Evolutionary conservation across 352 stramenopile genomes (phyloP).

Genomic region (Albugo candida): DNA sequence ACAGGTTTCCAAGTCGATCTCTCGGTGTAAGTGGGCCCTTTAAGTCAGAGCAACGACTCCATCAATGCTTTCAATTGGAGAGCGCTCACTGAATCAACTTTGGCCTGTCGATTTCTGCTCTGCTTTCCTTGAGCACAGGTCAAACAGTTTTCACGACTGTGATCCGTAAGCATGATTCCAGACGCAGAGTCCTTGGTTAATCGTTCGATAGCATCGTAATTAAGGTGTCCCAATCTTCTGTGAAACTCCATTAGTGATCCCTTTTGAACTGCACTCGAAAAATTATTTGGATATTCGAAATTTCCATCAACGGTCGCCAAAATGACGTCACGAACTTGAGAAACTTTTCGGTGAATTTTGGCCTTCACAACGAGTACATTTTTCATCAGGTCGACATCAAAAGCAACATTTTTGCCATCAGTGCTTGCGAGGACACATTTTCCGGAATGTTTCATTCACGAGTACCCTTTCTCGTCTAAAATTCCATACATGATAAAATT

Average conservation of each 20-base stretch:
- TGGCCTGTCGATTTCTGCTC: background rate
- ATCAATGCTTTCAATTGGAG: background rate
- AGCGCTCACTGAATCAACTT: background rate
- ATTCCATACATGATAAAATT: background rate
- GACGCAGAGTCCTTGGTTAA: background rate
- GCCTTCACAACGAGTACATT: too few relatives aligned
- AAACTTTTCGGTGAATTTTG: too few relatives aligned
- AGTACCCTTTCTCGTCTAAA: background rate
- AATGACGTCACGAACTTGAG: too few relatives aligned
- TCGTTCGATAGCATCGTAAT: background rate
- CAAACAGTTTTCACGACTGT: background rate
- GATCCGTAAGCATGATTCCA: background rate
- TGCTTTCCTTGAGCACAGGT: background rate
- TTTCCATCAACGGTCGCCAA: too few relatives aligned
- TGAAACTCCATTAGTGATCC: background rate
- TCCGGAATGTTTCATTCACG: too few relatives aligned
- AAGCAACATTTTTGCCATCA: too few relatives aligned
- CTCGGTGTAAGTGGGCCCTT: background rate
- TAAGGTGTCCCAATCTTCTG: background rate
- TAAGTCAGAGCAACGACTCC: background rate
- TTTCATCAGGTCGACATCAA: too few relatives aligned
- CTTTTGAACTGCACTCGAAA: background rate
- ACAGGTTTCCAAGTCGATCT: background rate
- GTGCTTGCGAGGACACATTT: too few relatives aligned
- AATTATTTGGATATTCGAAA: too few relatives aligned